Percentiles rank a stretch among this genome's conserved stretches.
Evolutionary conservation across 805 yeast genomes (phyloP).

Genomic region (Kodamaea neixiangensis): DNA sequence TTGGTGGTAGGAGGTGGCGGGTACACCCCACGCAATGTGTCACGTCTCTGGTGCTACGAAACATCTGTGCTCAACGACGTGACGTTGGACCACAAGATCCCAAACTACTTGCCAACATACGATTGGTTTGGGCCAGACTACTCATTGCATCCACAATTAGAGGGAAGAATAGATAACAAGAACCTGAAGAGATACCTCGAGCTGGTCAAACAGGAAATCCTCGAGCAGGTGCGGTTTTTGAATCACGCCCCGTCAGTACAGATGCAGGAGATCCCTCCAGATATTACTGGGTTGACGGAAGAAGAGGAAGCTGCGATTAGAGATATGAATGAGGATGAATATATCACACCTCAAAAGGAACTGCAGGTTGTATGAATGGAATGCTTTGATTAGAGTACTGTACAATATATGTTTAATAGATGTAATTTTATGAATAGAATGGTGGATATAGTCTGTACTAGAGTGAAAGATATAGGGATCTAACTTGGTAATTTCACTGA

Average conservation of each 20-base stretch:
- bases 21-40: constrained; percentile 93
- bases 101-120: constrained; percentile 72
- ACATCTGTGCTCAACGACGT: constrained; percentile 76
- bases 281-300: constrained; percentile 42
- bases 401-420: not conserved
- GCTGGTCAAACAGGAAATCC: constrained; percentile 66
- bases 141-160: constrained; percentile 74
- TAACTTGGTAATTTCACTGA: no score
- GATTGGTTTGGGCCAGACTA: constrained; percentile 89
- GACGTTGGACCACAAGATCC: constrained; percentile 48
- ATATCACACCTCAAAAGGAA: not conserved
- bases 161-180: constrained; percentile 70
- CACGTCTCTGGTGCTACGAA: constrained; percentile 94
- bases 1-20: constrained; percentile 97
- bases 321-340: constrained; percentile 37
- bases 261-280: constrained; percentile 88
- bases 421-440: not conserved
- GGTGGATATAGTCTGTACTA: not conserved
- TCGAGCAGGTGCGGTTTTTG: constrained; percentile 78
- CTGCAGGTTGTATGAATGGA: not conserved
- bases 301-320: constrained; percentile 42
- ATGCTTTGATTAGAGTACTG: not conserved
- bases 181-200: constrained; percentile 83
- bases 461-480: not conserved
- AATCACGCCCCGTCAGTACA: constrained; percentile 95